phyloP scores from a whole-genome alignment of 352 stramenopile genomes.

The Hyaloperonospora brassicae region DNA sequence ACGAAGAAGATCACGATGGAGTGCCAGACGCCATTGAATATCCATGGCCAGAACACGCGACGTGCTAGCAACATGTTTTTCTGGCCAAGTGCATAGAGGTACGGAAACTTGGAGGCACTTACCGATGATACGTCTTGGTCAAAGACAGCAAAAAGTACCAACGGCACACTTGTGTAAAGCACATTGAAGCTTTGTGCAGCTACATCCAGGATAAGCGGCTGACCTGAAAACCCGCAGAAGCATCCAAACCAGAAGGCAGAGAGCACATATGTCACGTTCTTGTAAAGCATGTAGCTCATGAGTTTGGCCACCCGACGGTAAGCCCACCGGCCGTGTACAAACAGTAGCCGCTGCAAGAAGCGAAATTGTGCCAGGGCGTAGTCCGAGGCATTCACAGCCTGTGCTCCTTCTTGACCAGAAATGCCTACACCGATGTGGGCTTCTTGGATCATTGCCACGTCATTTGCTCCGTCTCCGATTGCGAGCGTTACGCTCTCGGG shows the following conservation, averaged over 20 bases:
- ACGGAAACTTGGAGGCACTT: conserved; percentile 56
- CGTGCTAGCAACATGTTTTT: conserved; percentile 50
- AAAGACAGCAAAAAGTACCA: conserved; percentile 54
- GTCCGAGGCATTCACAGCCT: conserved; percentile 90
- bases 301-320: conserved; percentile 90
- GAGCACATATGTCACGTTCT: conserved; percentile 89
- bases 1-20: conserved; percentile 78
- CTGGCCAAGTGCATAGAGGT: conserved; percentile 61
- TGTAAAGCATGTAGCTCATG: conserved; percentile 94
- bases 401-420: conserved; percentile 86
- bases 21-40: conserved; percentile 76
- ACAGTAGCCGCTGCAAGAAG: conserved; percentile 86
- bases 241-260: conserved; percentile 83
- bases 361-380: conserved; percentile 92
- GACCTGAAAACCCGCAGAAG: conserved; percentile 67
- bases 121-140: conserved; percentile 69
- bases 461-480: conserved; percentile 68
- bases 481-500: conserved; percentile 35
- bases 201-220: conserved; percentile 70
- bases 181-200: conserved; percentile 73
- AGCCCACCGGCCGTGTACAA: conserved; percentile 89
- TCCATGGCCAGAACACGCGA: conserved; percentile 74
- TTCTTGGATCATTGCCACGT: conserved; percentile 94
- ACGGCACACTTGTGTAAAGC: not conserved
- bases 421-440: conserved; percentile 89